Evolutionary conservation across 2,329 filamentous ascomycete species (phyloP), one percentile per base, ranked within the genome.

Genomic region (Neopestalotiopsis sp.): DNA sequence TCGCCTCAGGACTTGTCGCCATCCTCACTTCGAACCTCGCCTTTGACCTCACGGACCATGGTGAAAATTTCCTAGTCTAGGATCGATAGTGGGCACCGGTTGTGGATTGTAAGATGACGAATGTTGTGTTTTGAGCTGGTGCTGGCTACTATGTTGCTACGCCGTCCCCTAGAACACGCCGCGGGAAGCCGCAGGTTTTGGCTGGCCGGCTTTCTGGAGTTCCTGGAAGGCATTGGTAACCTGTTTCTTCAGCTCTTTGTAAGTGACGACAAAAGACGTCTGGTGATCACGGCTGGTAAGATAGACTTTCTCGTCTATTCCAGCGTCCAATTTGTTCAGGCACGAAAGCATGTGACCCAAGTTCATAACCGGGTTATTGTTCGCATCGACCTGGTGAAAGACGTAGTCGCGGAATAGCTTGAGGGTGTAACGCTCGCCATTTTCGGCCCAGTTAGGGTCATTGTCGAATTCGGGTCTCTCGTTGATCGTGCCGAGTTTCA

Each of bases 381-480:
- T 90, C 38, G 89, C 88, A 78, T 98, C 94, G 13, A 98, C 94
- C 76, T 97, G 95, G 79, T 99, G 96, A 82, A 98, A 99, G 56
- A 98, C 94, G 75, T 97, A 98, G 81, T 99, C 96, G 64, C 96
- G 90, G 85, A 98, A 98, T 9, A 99, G 87, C 81, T 97, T 98
- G 72, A 99, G 86, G 78, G 94, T 92, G 79, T 97, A 98, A 34
- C 95, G 90, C 75, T 97, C 94, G 32, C 95, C 95, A 62, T 93
- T 96, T 79, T 98, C 95, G 4, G 94, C 93, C 95, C 96, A 99
- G 63, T 89, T 86, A 0, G 87, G 84, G 70, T 95, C 92, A 56
- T 90, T 90, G 66, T 94, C 92, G 71, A 92, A 92, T 76, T 98
- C 95, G 1, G 92, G 93, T 12, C 96, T 90, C 80, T 99, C 96